Base-by-base conservation (phyloP, 306 rosid species). In the Acacia confusa region DNA sequence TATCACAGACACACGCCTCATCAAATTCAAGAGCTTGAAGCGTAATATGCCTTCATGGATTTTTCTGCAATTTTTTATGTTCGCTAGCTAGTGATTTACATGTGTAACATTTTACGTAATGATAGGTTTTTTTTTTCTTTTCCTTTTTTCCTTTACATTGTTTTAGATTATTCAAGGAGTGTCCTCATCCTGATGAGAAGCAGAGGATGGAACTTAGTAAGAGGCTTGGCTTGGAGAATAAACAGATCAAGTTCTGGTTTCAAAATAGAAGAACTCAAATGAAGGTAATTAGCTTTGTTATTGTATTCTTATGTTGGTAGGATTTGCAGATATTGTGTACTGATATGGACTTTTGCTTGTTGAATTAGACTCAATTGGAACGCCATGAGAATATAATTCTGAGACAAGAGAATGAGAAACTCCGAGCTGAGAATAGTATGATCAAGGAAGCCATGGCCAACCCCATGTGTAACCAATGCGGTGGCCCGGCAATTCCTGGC, bases 161-260 rank as follows among this genome's bases (percentile, higher is more conserved):
- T 77, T 88, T 69, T 78, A 95, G 99, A 34, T 93, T 93, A 88
- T 95, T 90, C 70, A 92, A 90, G 90, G 96, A 92, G 82, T 89
- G 90, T 73, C 94, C 95, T 27, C 98, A 95, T 84, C 99, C 99
- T 9, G 98, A 95, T 80, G 99, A 95, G 71, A 95, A 95, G 88
- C 99, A 95, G 82, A 87, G 99, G 70, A 50, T 78, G 30, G 99
- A 93, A 25, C 94, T 95, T 47, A 88, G 98, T 48, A 85, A 69
- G 84, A 89, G 87, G 79, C 96, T 93, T 78, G 50, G 85, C 79
- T 85, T 93, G 91, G 97, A 88, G 84, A 71, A 77, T 12, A 93
- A 93, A 89, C 98, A 95, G 90, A 93, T 95, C 70, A 95, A 95
- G 81, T 95, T 95, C 82, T 95, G 99, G 99, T 95, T 95, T 84